phyloP scores from a whole-genome alignment of 164 flowering plant species.

The Nymphaea thermarum region DNA sequence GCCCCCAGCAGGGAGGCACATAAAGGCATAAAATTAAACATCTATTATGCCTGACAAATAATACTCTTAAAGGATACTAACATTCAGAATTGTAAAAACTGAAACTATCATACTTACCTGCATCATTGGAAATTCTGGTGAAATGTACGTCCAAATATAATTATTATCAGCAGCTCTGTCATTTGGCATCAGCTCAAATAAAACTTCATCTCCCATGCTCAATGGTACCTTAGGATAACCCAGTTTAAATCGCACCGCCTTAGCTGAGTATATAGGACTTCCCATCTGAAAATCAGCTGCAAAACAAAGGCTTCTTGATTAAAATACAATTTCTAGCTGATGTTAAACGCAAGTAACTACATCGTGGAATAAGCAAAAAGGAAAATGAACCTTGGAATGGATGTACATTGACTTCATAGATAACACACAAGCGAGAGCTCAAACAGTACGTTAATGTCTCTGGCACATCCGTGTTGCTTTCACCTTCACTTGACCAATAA shows the following conservation, averaged over 20 bases:
- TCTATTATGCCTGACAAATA: too few relatives aligned
- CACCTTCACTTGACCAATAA: conserved; percentile 96
- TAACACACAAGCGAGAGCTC: conserved; percentile 35
- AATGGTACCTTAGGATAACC: conserved; percentile 21
- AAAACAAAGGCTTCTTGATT: background rate
- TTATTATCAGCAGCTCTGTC: conserved; percentile 9
- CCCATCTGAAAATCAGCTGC: conserved; percentile 43
- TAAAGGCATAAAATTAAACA: too few relatives aligned
- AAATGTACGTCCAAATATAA: conserved; percentile 29
- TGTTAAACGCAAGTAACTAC: too few relatives aligned
- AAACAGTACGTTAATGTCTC: conserved; percentile 62
- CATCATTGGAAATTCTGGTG: conserved; percentile 36
- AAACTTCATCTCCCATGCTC: conserved; percentile 4
- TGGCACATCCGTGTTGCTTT: conserved; percentile 38
- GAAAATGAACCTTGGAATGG: conserved; percentile 64
- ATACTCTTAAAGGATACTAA: too few relatives aligned
- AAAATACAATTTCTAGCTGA: background rate
- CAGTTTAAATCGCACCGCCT: conserved; percentile 35
- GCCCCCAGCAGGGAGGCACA: too few relatives aligned
- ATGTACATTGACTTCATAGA: conserved; percentile 52
- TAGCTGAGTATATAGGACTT: conserved; percentile 36
- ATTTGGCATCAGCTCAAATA: conserved; percentile 8
- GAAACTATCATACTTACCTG: conserved; percentile 18
- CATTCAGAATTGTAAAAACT: too few relatives aligned
- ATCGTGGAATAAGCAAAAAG: background rate